These are phyloP conservation scores for Vinca minor DNA, from an alignment of 257 asterid species.

Conservation along the genomic window DNA sequence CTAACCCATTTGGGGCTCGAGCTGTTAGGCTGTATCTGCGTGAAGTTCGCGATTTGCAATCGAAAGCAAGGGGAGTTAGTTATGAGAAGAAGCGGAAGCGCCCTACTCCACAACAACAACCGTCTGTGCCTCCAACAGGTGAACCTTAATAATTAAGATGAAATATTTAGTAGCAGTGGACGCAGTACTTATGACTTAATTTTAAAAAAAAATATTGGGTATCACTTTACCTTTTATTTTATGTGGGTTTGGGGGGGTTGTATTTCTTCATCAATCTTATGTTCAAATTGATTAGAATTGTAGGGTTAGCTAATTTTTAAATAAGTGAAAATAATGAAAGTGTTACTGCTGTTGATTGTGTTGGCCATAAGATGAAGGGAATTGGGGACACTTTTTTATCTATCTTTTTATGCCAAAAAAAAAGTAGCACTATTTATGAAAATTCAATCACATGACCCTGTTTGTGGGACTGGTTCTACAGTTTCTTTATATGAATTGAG, in stretches of 20 bases:
- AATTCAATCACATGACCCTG: no score
- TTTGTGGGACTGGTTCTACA: no score
- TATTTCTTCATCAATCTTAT: neutral
- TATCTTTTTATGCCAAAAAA: constrained; percentile 20
- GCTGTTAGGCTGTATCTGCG: constrained; percentile 27
- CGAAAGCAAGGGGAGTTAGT: constrained; percentile 26
- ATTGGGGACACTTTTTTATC: constrained; percentile 5
- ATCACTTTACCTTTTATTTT: neutral
- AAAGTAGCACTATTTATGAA: constrained; percentile 23
- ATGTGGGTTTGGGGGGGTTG: neutral
- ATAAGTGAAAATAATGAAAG: neutral
- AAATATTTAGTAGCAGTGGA: no score
- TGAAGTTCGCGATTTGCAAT: constrained; percentile 26
- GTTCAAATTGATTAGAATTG: constrained; percentile 3
- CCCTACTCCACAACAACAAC: constrained; percentile 9
- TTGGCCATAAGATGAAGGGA: constrained; percentile 9
- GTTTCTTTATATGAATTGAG: no score
- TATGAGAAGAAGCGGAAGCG: constrained; percentile 49
- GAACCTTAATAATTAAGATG: constrained; percentile 20
- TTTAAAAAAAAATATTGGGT: no score
- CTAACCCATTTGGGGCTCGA: constrained; percentile 25
- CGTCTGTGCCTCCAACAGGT: constrained; percentile 26
- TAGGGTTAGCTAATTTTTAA: constrained; percentile 25
- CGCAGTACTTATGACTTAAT: no score
- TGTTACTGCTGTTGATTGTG: constrained; percentile 5